Percentiles rank a stretch among this genome's conserved stretches.
Conservation (phyloP, 345 rosid genomes). For the Mercurialis annua region DNA sequence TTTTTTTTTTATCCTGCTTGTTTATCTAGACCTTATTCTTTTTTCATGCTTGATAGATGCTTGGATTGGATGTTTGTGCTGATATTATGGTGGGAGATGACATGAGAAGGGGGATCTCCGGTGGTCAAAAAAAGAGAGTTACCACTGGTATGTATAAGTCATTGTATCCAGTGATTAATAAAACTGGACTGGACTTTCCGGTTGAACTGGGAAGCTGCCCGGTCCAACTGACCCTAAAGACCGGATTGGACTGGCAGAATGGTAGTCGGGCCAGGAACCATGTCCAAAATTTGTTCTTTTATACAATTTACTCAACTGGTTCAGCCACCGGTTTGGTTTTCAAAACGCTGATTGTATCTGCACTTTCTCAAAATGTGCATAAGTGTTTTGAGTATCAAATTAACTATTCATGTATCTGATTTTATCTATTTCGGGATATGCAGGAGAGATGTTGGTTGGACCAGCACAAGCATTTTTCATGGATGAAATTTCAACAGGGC, state of each 20-base stretch:
- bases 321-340: too few relatives aligned
- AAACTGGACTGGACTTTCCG: too few relatives aligned
- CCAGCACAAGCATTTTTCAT: constrained; percentile 44
- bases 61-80: constrained; percentile 40
- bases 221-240: too few relatives aligned
- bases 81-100: constrained; percentile 45
- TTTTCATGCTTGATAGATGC: constrained; percentile 23
- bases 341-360: too few relatives aligned
- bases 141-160: constrained; percentile 34
- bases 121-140: constrained; percentile 48
- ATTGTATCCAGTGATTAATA: too few relatives aligned
- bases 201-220: too few relatives aligned
- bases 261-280: too few relatives aligned
- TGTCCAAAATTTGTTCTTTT: too few relatives aligned
- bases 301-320: too few relatives aligned
- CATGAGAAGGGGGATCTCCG: constrained; percentile 51
- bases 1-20: neutral
- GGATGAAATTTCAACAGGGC: constrained; percentile 56
- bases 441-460: constrained; percentile 47
- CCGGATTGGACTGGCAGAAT: too few relatives aligned
- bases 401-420: neutral
- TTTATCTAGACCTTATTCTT: neutral
- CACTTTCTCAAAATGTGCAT: neutral
- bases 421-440: neutral
- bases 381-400: neutral